Evolutionary conservation across 1,284 basidiomycete genomes (phyloP).

Genomic region (Tetrapyrgos nigripes): DNA sequence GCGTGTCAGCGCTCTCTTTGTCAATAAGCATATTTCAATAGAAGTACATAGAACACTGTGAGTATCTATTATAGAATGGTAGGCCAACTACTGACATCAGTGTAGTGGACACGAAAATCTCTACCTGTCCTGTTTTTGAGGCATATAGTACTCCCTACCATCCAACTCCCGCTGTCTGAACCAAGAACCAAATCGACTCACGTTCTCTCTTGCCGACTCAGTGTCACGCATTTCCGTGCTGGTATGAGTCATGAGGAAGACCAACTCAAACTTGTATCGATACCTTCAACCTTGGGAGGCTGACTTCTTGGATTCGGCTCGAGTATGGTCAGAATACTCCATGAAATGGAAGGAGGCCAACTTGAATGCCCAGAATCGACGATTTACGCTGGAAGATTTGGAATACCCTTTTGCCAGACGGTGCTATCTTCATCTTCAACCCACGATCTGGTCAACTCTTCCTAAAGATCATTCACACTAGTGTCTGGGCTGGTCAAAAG

Average conservation of each 20-base stretch:
- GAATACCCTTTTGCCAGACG: conserved; percentile 69
- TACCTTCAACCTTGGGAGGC: conserved; percentile 99
- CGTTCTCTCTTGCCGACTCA: conserved; percentile 17
- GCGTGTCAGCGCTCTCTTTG: too few species aligned
- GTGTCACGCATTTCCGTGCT: conserved; percentile 95
- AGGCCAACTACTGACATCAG: too few species aligned
- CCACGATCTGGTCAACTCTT: conserved; percentile 98
- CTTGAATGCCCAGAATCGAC: conserved; percentile 95
- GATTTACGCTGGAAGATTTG: conserved; percentile 93
- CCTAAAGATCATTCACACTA: conserved; percentile 99
- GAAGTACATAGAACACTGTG: too few species aligned
- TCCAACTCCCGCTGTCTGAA: too few species aligned
- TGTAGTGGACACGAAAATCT: too few species aligned
- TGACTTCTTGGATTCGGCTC: conserved; percentile 97
- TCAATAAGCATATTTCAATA: too few species aligned
- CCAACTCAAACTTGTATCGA: conserved; percentile 95
- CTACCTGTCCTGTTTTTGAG: too few species aligned
- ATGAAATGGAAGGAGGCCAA: conserved; percentile 99
- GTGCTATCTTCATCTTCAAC: conserved; percentile 99
- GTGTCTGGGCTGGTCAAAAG: conserved; percentile 99
- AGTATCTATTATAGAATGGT: too few species aligned
- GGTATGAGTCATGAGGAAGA: conserved; percentile 97
- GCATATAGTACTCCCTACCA: too few species aligned
- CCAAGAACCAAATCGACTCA: too few species aligned
- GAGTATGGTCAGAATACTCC: conserved; percentile 99